Base-by-base conservation (phyloP, 768 basidiomycete species). In the Leucosporidium creatinivorum region DNA sequence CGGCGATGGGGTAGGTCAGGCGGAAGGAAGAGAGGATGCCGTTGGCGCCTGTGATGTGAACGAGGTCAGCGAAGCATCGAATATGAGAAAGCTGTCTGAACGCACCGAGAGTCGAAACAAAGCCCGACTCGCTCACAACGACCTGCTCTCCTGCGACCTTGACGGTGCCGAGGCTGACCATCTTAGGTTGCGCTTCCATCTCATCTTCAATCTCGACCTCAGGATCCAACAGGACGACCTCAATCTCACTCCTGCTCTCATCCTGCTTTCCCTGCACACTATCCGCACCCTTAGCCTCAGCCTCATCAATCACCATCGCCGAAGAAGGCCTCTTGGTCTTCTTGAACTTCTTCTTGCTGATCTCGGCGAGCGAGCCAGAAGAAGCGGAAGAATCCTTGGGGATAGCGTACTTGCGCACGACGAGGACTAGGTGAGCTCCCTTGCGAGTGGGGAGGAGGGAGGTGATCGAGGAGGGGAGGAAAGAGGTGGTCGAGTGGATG, bases 311-410 rank as follows among this genome's bases (percentile, higher is more conserved):
- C 3, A 72, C 70, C 15, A 58, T 47, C 13, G 67, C 31, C 13
- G 70, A 54, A 0, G 70, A 68, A 1, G 70, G 66, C 13, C 70
- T 48, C 25, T 62, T 65, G 2, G 36, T 54, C 67, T 69, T 69
- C 50, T 72, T 72, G 58, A 69, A 64, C 67, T 69, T 67, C 65
- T 72, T 69, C 64, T 72, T 68, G 36, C 65, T 62, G 21, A 66
- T 61, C 47, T 67, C 65, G 31, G 62, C 55, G 44, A 72, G 62
- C 31, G 67, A 66, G 33, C 5, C 4, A 10, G 33, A 33, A 44
- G 39, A 7, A 36, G 33, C 6, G 6, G 33, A 36, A 44, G 39
- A 44, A 1, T 58, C 15, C 0, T 51, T 17, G 26, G 36, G 18
- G 3, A n/a, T 21, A 0, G 62, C 23, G 55, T 63, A 68, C 1